Evolutionary conservation across 306 rosid genomes (phyloP), one percentile per base, ranked within the genome.

Genomic region (Canavalia ensiformis): DNA sequence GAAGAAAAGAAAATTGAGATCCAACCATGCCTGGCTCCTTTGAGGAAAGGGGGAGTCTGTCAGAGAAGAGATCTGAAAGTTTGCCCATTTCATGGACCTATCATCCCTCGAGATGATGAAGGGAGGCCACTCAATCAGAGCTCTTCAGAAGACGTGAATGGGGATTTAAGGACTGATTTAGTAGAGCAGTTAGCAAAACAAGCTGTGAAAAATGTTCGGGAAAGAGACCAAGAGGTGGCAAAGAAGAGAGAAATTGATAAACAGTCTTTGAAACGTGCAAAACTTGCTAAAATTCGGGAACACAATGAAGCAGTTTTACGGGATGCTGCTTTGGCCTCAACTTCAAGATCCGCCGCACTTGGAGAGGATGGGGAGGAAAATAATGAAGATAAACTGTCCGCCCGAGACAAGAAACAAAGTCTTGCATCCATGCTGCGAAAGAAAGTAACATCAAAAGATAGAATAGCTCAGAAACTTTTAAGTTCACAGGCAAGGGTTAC

Each of bases 71-170:
- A 84, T 67, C 46, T 66, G 68, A 84, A 73, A 88, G 77, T 87
- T 57, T 95, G 99, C 72, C 99, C 97, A 46, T 95, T 95, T 86
- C 99, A 95, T 65, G 99, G 99, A 84, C 90, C 89, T 77, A 84
- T 93, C 33, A 18, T 90, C 68, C 94, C 97, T 29, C 87, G 98
- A 74, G 98, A 95, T 82, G 90, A 89, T 44, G 90, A 91, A 79
- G 99, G 98, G 78, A 90, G 78, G 68, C 98, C 97, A 57, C 85
- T 93, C 44, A 54, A 85, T 76, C 89, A 44, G 44, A 66, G 79
- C 55, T 77, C 90, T 62, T 75, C 82, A 13, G 74, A 71, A 30
- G 92, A 89, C 10, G 68, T 68, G 58, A 52, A 81, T 65, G 74
- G 70, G 64, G 82, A 87, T 63, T 72, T 56, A 0, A 77, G 79